These are phyloP conservation scores for Exophiala bonariae DNA, from an alignment of 2,329 filamentous ascomycete species.

Conservation along the genomic window DNA sequence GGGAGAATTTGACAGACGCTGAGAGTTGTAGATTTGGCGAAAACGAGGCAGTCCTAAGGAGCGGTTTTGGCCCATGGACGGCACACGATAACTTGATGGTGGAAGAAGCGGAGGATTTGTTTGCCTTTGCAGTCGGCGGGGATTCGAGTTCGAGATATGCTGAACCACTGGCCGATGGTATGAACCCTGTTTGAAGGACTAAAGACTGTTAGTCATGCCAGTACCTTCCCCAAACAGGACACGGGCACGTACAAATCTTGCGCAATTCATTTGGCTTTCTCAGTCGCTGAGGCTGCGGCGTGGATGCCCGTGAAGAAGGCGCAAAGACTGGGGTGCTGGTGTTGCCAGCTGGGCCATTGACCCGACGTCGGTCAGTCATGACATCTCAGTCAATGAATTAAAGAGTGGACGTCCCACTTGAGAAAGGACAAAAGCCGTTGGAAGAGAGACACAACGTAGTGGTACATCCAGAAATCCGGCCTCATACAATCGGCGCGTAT, in stretches of 20 bases:
- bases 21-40: conserved; percentile 88
- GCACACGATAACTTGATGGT: conserved; percentile 90
- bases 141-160: conserved; percentile 64
- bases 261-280: conserved; percentile 71
- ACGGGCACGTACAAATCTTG: conserved; percentile 72
- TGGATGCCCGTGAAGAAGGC: conserved; percentile 48
- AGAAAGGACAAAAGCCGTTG: background rate
- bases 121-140: conserved; percentile 38
- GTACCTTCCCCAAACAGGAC: background rate
- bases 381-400: conserved; percentile 27
- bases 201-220: conserved; percentile 6
- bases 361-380: conserved; percentile 83
- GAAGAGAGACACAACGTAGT: too few species aligned
- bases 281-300: conserved; percentile 52
- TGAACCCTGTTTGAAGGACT: conserved; percentile 90
- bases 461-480: too few species aligned
- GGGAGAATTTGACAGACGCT: conserved; percentile 94
- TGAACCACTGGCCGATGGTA: conserved; percentile 89
- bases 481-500: too few species aligned
- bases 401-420: conserved; percentile 19
- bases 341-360: conserved; percentile 80
- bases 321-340: conserved; percentile 74
- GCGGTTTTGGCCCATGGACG: conserved; percentile 86
- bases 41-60: conserved; percentile 87
- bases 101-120: conserved; percentile 54